These are phyloP conservation scores for Pseudonitzschia multistriata DNA, from an alignment of 108 stramenopile genomes.

Conservation along the genomic window DNA sequence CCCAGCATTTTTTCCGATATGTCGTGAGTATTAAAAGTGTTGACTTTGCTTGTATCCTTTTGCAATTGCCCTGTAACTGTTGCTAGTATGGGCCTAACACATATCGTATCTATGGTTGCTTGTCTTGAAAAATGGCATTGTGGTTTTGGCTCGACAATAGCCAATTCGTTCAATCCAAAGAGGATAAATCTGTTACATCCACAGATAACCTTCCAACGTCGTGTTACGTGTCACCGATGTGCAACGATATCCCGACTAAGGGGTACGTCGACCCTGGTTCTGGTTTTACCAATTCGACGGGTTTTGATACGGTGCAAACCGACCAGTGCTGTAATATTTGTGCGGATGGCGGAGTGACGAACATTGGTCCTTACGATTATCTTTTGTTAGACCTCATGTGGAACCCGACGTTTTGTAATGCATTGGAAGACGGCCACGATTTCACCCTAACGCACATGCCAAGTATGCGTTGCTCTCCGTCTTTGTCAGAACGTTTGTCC, in stretches of 20 bases:
- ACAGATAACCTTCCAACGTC: too few relatives aligned
- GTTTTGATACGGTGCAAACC: neutral
- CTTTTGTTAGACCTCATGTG: neutral
- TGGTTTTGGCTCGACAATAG: too few relatives aligned
- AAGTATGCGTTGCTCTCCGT: neutral
- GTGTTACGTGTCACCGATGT: neutral
- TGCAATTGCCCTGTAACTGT: too few relatives aligned
- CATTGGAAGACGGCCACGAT: neutral
- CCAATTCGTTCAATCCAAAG: too few relatives aligned
- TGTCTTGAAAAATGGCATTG: too few relatives aligned
- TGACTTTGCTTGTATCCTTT: too few relatives aligned
- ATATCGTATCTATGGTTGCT: too few relatives aligned
- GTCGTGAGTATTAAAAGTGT: too few relatives aligned
- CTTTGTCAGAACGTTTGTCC: neutral
- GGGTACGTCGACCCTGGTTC: neutral
- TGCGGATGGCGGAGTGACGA: neutral
- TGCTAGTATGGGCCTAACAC: too few relatives aligned
- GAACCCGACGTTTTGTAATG: neutral
- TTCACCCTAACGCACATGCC: neutral
- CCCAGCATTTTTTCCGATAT: too few relatives aligned
- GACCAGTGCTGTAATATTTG: neutral
- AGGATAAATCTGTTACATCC: too few relatives aligned
- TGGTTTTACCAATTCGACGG: neutral
- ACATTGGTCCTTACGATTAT: neutral
- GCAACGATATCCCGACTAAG: neutral